Percentiles rank a stretch among this genome's conserved stretches.
Conservation (phyloP, 1,139 yeast species). For the Lodderomyces oxycetoniae region DNA sequence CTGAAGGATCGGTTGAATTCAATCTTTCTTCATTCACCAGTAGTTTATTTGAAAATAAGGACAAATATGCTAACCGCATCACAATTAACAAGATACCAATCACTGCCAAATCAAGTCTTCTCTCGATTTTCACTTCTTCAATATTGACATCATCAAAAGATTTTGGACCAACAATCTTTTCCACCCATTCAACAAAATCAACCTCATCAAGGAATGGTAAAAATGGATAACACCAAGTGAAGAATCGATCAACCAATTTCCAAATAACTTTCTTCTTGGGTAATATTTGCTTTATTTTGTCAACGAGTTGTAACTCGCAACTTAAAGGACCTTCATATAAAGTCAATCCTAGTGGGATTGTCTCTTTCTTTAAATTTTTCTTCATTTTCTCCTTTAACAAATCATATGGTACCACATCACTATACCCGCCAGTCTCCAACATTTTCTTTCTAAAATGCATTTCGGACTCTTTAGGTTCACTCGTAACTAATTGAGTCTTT, state of each 20-base stretch:
- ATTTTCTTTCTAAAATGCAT: slow-evolving; percentile 27
- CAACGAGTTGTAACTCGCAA: slow-evolving; percentile 28
- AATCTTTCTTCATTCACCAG: slow-evolving; percentile 26
- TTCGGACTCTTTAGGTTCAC: slow-evolving; percentile 14
- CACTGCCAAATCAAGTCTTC: slow-evolving; percentile 30
- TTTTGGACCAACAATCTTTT: slow-evolving; percentile 25
- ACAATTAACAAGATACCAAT: slow-evolving; percentile 29
- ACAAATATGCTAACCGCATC: slow-evolving; percentile 28
- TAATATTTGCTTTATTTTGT: slow-evolving; percentile 26
- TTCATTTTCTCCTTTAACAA: slow-evolving; percentile 19
- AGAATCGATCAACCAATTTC: slow-evolving; percentile 30
- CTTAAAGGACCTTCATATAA: slow-evolving; percentile 27
- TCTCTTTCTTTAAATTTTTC: slow-evolving; percentile 16
- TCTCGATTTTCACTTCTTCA: slow-evolving; percentile 21
- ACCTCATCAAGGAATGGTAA: slow-evolving; percentile 35
- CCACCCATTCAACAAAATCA: slow-evolving; percentile 19
- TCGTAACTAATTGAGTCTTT: slow-evolving; percentile 20
- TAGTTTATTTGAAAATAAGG: slow-evolving; percentile 31
- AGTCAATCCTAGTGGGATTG: slow-evolving; percentile 28
- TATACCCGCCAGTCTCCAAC: slow-evolving; percentile 33
- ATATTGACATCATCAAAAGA: slow-evolving; percentile 20
- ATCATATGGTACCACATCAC: slow-evolving; percentile 33
- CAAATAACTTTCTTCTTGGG: slow-evolving; percentile 32
- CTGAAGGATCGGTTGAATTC: slow-evolving; percentile 20
- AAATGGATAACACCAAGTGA: slow-evolving; percentile 30